Conservation (phyloP, 257 asterid species). For the Plantago major region DNA sequence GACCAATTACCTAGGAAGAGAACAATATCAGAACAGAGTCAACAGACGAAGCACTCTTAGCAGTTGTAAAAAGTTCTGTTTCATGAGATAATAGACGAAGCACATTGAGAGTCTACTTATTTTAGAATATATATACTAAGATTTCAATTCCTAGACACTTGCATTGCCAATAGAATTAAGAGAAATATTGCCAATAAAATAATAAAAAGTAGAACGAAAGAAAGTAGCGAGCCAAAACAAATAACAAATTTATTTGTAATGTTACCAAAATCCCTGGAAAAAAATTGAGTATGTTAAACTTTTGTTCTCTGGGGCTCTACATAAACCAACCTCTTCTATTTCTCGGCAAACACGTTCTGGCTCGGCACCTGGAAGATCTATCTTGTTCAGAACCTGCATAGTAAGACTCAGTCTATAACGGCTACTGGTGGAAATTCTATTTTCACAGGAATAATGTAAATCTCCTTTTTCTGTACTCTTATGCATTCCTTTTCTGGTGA, state of each 20-base stretch:
- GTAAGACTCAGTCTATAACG: constrained; percentile 15
- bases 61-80: constrained; percentile 7
- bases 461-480: neutral
- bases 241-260: neutral
- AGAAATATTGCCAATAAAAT: no score
- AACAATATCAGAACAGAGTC: constrained; percentile 21
- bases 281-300: constrained; percentile 3
- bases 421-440: constrained; percentile 1
- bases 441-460: neutral
- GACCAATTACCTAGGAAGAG: constrained; percentile 71
- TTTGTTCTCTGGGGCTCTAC: constrained; percentile 15
- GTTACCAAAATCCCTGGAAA: neutral
- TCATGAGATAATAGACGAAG: no score
- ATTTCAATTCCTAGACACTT: no score
- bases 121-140: no score
- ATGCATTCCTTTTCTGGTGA: neutral
- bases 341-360: constrained; percentile 83
- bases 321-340: constrained; percentile 94
- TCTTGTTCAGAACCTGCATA: constrained; percentile 93
- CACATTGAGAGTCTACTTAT: no score
- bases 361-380: constrained; percentile 99
- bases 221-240: no score
- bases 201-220: no score
- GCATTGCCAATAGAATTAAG: no score
- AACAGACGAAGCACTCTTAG: constrained; percentile 11